Percentiles rank a stretch among this genome's conserved stretches.
Conservation (phyloP, 192 early-diverging fungal species). For the Coemansia sp. region DNA sequence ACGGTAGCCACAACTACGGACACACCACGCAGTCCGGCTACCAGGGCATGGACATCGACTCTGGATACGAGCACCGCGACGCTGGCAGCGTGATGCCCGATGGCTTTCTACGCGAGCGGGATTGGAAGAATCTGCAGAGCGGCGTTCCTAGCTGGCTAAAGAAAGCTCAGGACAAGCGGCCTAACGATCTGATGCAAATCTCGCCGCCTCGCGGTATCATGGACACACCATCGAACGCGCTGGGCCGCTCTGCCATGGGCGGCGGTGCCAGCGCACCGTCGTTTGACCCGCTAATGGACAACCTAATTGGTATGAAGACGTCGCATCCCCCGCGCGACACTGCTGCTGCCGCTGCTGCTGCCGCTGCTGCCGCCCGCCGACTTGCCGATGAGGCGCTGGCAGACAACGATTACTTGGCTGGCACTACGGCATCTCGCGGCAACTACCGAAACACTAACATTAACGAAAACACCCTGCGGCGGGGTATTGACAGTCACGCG, state of each 20-base stretch:
- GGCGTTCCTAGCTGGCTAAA: conserved; percentile 24
- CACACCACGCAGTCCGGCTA: conserved; percentile 14
- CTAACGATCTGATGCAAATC: conserved; percentile 13
- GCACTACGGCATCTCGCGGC: neutral
- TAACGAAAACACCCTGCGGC: neutral
- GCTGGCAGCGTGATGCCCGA: conserved; percentile 10
- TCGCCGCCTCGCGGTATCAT: conserved; percentile 29
- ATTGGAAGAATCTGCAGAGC: conserved; percentile 18
- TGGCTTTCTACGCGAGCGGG: conserved; percentile 31
- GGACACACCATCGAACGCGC: conserved; percentile 23
- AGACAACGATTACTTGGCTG: neutral
- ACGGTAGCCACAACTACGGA: neutral
- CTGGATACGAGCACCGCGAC: conserved; percentile 2
- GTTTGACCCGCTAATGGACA: conserved; percentile 18
- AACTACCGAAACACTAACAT: neutral
- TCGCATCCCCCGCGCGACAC: conserved; percentile 10
- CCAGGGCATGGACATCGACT: conserved; percentile 34
- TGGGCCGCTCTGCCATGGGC: conserved; percentile 8
- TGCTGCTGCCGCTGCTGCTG: conserved; percentile 6
- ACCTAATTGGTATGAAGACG: conserved; percentile 21
- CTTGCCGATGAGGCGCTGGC: conserved; percentile 1
- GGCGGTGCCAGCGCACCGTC: neutral
- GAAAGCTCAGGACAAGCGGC: conserved; percentile 16
- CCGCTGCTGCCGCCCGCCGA: neutral
- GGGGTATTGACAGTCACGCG: neutral